phyloP scores from a whole-genome alignment of 768 basidiomycete species.

The Boletus huronensis region DNA sequence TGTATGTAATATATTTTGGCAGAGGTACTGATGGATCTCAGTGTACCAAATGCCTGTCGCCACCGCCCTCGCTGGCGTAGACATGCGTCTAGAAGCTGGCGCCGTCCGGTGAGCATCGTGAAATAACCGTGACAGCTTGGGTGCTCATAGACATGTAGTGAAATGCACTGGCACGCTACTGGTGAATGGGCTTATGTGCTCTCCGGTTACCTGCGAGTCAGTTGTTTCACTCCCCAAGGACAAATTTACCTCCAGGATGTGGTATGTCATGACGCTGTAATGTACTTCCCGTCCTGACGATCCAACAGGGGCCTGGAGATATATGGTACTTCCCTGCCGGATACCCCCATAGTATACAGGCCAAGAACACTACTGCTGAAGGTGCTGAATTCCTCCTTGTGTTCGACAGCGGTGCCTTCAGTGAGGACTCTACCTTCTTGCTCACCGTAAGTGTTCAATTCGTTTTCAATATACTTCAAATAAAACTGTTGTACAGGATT shows the following conservation, averaged over 20 bases:
- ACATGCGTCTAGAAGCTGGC: conserved; percentile 42
- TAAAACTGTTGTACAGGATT: conserved; percentile 43
- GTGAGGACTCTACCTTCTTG: conserved; percentile 57
- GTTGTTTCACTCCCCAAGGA: conserved; percentile 51
- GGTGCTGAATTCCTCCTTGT: conserved; percentile 54
- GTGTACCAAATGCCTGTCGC: conserved; percentile 41
- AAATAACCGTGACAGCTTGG: neutral
- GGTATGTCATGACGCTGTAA: conserved; percentile 32
- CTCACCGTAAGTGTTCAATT: conserved; percentile 20
- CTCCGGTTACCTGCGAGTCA: conserved; percentile 45
- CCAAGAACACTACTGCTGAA: conserved; percentile 42
- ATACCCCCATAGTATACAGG: conserved; percentile 53
- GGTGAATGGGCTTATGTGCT: conserved; percentile 54
- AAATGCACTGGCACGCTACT: conserved; percentile 44
- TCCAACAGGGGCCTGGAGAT: conserved; percentile 36
- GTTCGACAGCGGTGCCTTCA: conserved; percentile 43
- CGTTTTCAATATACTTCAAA: neutral
- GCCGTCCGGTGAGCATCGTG: conserved; percentile 35
- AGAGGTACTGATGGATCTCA: conserved; percentile 11
- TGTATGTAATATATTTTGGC: neutral
- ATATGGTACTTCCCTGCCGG: conserved; percentile 62
- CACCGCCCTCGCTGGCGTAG: conserved; percentile 36
- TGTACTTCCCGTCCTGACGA: conserved; percentile 18
- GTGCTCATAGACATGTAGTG: conserved; percentile 25
- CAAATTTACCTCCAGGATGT: conserved; percentile 51